phyloP scores from a whole-genome alignment of 2,329 filamentous ascomycete species.

The Fusarium nanum region DNA sequence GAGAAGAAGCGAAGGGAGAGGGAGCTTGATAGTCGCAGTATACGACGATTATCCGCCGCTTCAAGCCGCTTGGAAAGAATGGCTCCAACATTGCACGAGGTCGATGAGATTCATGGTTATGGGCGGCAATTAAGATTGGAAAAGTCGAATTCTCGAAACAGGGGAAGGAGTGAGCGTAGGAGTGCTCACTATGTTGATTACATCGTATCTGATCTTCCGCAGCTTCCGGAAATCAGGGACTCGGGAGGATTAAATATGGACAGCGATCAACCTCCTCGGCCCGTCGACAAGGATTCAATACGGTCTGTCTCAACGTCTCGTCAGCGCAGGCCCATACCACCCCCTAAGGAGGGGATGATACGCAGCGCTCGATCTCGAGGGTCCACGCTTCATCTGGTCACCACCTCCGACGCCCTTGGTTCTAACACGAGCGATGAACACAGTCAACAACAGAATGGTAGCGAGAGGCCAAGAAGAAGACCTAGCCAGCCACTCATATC shows the following conservation, averaged over 20 bases:
- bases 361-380: slow-evolving; percentile 78
- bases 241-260: slow-evolving; percentile 59
- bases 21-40: slow-evolving; percentile 82
- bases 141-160: slow-evolving; percentile 67
- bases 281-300: slow-evolving; percentile 82
- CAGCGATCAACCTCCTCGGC: slow-evolving; percentile 70
- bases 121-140: slow-evolving; percentile 59
- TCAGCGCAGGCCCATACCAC: slow-evolving; percentile 79
- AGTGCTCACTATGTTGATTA: slow-evolving; percentile 74
- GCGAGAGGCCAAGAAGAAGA: slow-evolving; percentile 65
- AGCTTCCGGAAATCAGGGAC: slow-evolving; percentile 72
- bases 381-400: slow-evolving; percentile 88
- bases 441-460: slow-evolving; percentile 47
- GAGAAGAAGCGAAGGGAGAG: slow-evolving; percentile 87
- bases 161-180: slow-evolving; percentile 82
- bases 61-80: slow-evolving; percentile 87
- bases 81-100: slow-evolving; percentile 79
- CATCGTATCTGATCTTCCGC: slow-evolving; percentile 78
- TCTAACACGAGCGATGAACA: slow-evolving; percentile 48
- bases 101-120: slow-evolving; percentile 78
- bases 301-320: slow-evolving; percentile 82
- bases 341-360: slow-evolving; percentile 83
- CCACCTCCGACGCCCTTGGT: slow-evolving; percentile 66
- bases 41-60: slow-evolving; percentile 86
- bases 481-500: slow-evolving; percentile 69